These are phyloP conservation scores for Liquidambar formosana DNA, from an alignment of 164 flowering plant genomes.

Conservation along the genomic window DNA sequence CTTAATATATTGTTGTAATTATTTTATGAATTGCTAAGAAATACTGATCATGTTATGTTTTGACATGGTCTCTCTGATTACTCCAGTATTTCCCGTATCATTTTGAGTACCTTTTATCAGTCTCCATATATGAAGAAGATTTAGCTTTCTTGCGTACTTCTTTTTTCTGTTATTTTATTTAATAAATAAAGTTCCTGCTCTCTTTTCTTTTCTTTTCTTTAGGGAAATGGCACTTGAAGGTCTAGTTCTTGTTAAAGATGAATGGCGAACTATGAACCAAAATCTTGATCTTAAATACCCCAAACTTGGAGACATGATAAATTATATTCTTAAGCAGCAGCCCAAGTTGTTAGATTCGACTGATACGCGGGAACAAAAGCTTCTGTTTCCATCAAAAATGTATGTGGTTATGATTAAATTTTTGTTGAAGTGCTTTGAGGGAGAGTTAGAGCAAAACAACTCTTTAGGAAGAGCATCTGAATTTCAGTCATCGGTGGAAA, in stretches of 20 bases:
- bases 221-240: conserved; percentile 98
- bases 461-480: conserved; percentile 33
- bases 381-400: conserved; percentile 76
- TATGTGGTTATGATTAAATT: conserved; percentile 81
- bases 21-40: no score
- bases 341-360: conserved; percentile 63
- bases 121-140: not conserved
- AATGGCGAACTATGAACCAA: conserved; percentile 24
- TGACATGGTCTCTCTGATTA: no score
- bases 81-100: no score
- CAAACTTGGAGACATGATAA: conserved; percentile 61
- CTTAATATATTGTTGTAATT: no score
- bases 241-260: conserved; percentile 60
- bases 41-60: no score
- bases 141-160: not conserved
- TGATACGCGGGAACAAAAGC: conserved; percentile 57
- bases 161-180: not conserved
- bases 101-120: no score
- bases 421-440: conserved; percentile 78
- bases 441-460: conserved; percentile 37
- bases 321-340: conserved; percentile 69
- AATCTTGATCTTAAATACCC: conserved; percentile 54
- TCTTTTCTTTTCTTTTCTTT: conserved; percentile 12
- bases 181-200: not conserved
- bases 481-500: conserved; percentile 51